phyloP scores from a whole-genome alignment of 768 basidiomycete genomes.

The Candolleomyces eurysporus region DNA sequence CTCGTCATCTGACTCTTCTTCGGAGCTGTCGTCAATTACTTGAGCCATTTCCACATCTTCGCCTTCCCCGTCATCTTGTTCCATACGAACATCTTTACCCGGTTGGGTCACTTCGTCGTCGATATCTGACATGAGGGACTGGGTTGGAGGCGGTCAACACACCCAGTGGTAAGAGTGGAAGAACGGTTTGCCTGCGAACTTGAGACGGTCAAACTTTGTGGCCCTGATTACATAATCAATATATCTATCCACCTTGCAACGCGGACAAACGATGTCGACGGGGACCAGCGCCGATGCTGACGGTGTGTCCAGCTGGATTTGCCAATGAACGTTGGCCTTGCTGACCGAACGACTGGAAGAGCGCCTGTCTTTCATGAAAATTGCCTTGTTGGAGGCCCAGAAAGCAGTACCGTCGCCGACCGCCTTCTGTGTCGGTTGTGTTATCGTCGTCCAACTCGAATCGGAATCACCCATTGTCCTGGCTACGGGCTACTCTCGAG shows the following conservation, averaged over 20 bases:
- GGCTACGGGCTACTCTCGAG: conserved; percentile 84
- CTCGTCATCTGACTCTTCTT: conserved; percentile 87
- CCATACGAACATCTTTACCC: conserved; percentile 58
- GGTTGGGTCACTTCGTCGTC: background rate
- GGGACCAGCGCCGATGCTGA: background rate
- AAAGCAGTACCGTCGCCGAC: conserved; percentile 68
- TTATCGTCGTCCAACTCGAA: conserved; percentile 55
- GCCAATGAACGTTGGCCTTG: background rate
- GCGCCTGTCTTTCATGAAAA: conserved; percentile 46
- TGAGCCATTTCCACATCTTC: conserved; percentile 55
- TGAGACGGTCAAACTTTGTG: conserved; percentile 13
- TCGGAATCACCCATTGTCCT: conserved; percentile 49
- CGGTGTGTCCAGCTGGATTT: background rate
- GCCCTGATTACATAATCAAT: conserved; percentile 15
- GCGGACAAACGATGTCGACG: background rate
- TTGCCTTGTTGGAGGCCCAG: conserved; percentile 69
- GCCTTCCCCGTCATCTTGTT: conserved; percentile 56
- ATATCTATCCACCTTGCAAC: background rate
- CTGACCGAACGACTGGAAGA: conserved; percentile 10
- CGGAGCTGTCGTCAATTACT: conserved; percentile 79
- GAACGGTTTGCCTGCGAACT: background rate
- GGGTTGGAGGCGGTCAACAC: background rate
- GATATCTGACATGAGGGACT: background rate
- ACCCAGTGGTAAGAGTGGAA: background rate
- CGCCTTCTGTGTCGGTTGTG: conserved; percentile 92